phyloP scores from a whole-genome alignment of 352 stramenopile genomes.

The Phytophthora fragariaefolia region DNA sequence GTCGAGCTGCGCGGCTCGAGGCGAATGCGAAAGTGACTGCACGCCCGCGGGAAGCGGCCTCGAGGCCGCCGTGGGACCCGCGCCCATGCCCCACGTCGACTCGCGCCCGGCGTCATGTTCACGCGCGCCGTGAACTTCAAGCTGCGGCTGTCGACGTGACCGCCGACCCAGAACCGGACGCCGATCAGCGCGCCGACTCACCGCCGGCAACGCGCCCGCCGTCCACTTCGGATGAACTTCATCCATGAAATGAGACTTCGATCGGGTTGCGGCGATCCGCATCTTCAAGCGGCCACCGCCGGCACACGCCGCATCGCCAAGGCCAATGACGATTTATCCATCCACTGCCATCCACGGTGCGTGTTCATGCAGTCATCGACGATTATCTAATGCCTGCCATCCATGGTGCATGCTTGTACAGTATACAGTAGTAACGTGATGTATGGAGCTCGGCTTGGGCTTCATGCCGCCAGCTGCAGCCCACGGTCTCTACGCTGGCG shows the following conservation, averaged over 20 bases:
- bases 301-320: not conserved
- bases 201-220: not conserved
- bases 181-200: not conserved
- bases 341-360: too few relatives aligned
- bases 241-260: too few relatives aligned
- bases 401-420: too few relatives aligned
- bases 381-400: too few relatives aligned
- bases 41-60: slow-evolving; percentile 2
- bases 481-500: slow-evolving; percentile 8
- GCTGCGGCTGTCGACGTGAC: slow-evolving; percentile 30
- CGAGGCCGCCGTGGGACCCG: slow-evolving; percentile 19
- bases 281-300: slow-evolving; percentile 11
- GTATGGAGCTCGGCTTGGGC: too few relatives aligned
- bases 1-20: slow-evolving; percentile 6
- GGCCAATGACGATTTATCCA: too few relatives aligned
- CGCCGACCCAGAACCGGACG: not conserved
- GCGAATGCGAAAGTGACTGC: slow-evolving; percentile 20
- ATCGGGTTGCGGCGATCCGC: not conserved
- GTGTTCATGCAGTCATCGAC: too few relatives aligned
- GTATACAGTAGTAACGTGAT: too few relatives aligned
- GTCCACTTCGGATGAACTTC: slow-evolving; percentile 9
- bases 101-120: slow-evolving; percentile 32
- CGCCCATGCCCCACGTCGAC: slow-evolving; percentile 25
- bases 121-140: slow-evolving; percentile 26
- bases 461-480: not conserved